Evolutionary conservation across 116 monocot genomes (phyloP).

Genomic region (Cymodocea nodosa): DNA sequence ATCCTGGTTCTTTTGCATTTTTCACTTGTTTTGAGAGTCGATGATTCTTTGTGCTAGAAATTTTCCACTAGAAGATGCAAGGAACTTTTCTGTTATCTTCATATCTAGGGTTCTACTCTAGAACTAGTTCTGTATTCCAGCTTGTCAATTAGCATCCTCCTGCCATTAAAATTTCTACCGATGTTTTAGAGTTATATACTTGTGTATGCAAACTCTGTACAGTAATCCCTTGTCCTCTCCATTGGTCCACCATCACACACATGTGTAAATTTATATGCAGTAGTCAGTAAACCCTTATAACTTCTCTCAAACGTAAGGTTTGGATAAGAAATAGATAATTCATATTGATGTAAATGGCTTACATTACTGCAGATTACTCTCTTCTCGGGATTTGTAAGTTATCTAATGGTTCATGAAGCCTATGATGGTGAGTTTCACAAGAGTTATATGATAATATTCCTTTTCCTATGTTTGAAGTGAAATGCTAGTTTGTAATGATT

Average conservation of each 20-base stretch:
- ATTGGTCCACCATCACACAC: too few relatives aligned
- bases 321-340: background rate
- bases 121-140: background rate
- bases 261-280: too few relatives aligned
- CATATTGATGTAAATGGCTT: too few relatives aligned
- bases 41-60: background rate
- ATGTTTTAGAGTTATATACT: too few relatives aligned
- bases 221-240: too few relatives aligned
- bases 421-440: slow-evolving; percentile 54
- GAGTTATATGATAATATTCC: background rate
- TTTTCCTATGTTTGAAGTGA: background rate
- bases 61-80: background rate
- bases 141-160: background rate
- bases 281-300: too few relatives aligned
- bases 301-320: background rate
- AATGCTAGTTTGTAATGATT: background rate
- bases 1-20: background rate
- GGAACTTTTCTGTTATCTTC: background rate
- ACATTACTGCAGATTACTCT: slow-evolving; percentile 69
- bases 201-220: too few relatives aligned
- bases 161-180: too few relatives aligned
- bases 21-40: background rate
- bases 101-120: background rate
- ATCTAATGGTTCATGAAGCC: slow-evolving; percentile 86
- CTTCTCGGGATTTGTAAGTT: slow-evolving; percentile 95